Base-by-base conservation (phyloP, 2,329 filamentous ascomycete species). In the Alternaria panax region DNA sequence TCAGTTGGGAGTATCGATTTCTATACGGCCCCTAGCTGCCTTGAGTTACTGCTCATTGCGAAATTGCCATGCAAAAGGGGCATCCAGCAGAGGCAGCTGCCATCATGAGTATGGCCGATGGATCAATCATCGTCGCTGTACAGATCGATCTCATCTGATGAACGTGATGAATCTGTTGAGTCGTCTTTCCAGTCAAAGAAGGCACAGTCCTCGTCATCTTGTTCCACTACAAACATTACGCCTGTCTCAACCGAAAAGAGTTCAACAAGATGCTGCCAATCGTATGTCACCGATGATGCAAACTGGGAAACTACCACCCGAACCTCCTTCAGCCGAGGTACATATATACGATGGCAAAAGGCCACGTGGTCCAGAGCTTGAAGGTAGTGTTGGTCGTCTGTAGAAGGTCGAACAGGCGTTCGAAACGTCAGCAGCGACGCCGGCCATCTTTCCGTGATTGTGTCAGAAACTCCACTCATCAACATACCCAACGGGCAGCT, bases 351-450 rank as follows among this genome's bases (percentile, higher is more conserved):
- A 30, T 51, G 64, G 2, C 58, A 47, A 20, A 20, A 47, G 2
- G 61, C 60, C 58, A 71, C 45, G 14, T 66, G 55, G 38, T 64
- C 60, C 20, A 72, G 30, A n/a, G 64, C 60, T 7, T 28, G 34
- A 12, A 70, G 7, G 24, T 45, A 64, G 0, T 46, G n/a, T 11
- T 52, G 38, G 45, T 68, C 63, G 5, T 50, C 11, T 4, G 55
- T 54, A 4, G 27, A 27, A 28, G 22, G 20, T 25, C 64, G 43
- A 45, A 68, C 40, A 4, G 43, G 12, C 12, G 65, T 47, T 30
- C 51, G 48, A 8, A 66, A 57, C 18, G 25, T 59, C 14, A 54
- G 47, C 6, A 73, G 59, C 0, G 60, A 62, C 1, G 57, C 48
- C 9, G 70, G 69, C 5, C 71, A 38, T 18, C 46, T 62, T 6